Percentiles rank a stretch among this genome's conserved stretches.
phyloP scores from a whole-genome alignment of 371 early-diverging fungal species.

The Chytridium lagenaria region DNA sequence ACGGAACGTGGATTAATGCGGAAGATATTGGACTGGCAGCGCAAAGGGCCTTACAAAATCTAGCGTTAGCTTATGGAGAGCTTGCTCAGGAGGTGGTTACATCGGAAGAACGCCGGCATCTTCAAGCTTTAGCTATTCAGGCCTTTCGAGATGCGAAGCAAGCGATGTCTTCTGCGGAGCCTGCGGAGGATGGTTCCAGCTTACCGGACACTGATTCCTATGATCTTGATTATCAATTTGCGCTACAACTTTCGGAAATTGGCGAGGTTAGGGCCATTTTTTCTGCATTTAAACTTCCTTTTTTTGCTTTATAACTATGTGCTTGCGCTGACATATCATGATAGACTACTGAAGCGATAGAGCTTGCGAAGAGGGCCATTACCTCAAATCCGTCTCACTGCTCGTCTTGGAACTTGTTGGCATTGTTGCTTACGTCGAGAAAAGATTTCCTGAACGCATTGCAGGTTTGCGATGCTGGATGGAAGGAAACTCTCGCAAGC shows the following conservation, averaged over 20 bases:
- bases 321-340: background rate
- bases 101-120: constrained; percentile 67
- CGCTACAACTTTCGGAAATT: constrained; percentile 80
- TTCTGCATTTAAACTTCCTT: constrained; percentile 64
- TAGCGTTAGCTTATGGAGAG: constrained; percentile 71
- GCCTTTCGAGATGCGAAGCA: constrained; percentile 63
- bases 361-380: constrained; percentile 66
- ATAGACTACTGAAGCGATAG: constrained; percentile 69
- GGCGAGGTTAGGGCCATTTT: constrained; percentile 74
- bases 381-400: constrained; percentile 65
- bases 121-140: constrained; percentile 70
- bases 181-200: background rate
- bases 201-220: background rate
- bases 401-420: constrained; percentile 87
- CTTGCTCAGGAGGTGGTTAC: constrained; percentile 68
- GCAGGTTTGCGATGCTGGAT: constrained; percentile 75
- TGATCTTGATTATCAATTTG: constrained; percentile 73
- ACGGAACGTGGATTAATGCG: constrained; percentile 19
- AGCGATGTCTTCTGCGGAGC: constrained; percentile 49
- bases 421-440: constrained; percentile 74
- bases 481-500: constrained; percentile 60
- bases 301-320: constrained; percentile 34
- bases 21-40: constrained; percentile 29
- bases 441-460: constrained; percentile 69
- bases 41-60: constrained; percentile 55